phyloP scores from a whole-genome alignment of 495 filamentous ascomycete genomes.

The Penicillium fimorum region DNA sequence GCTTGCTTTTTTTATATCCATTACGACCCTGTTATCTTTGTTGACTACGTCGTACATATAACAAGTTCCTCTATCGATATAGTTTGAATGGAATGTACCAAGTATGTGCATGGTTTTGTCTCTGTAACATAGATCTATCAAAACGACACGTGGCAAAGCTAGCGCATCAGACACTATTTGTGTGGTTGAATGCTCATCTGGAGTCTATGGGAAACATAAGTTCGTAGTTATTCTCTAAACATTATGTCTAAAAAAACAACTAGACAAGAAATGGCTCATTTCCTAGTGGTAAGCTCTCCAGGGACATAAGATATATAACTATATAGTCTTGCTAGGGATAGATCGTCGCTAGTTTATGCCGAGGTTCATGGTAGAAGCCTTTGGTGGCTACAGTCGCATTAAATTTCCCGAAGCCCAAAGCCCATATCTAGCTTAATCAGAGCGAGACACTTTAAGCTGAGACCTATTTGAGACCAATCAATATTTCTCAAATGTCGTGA shows the following conservation, averaged over 20 bases:
- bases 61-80: background rate
- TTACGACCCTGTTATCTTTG: background rate
- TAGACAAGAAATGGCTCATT: no score
- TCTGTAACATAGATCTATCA: background rate
- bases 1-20: constrained; percentile 15
- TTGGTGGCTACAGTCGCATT: background rate
- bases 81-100: background rate
- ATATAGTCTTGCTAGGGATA: no score
- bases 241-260: no score
- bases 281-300: no score
- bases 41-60: background rate
- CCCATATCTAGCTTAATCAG: background rate
- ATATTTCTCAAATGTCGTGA: constrained; percentile 1
- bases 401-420: background rate
- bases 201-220: no score
- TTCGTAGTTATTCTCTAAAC: no score
- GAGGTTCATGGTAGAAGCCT: background rate
- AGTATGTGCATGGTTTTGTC: no score
- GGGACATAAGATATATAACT: no score
- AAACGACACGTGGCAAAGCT: background rate
- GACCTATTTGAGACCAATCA: background rate
- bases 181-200: background rate
- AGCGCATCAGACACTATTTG: background rate
- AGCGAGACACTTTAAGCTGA: background rate
- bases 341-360: no score